A percentile compares a stretch with the other conserved stretches of the same genome.
These are phyloP conservation scores for Micractinium sp. DNA, from an alignment of 139 green algal species.

Conservation along the genomic window DNA sequence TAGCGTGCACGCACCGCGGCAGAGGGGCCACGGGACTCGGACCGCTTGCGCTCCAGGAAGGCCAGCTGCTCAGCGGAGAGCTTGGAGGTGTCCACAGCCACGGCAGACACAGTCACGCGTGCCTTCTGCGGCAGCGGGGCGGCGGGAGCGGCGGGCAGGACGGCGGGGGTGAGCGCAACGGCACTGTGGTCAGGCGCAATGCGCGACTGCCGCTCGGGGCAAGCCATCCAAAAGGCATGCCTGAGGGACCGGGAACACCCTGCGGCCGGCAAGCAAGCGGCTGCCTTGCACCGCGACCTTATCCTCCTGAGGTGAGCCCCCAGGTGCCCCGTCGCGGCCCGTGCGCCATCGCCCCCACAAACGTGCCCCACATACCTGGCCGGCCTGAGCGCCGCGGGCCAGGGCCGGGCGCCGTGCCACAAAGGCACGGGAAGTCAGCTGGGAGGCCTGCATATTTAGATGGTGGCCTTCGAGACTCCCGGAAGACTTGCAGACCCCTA, in stretches of 20 bases:
- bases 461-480: too few species aligned
- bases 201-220: not conserved
- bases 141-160: not conserved
- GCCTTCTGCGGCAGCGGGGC: conserved; percentile 1
- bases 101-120: not conserved
- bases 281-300: not conserved
- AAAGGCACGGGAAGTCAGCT: too few species aligned
- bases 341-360: not conserved
- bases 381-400: not conserved
- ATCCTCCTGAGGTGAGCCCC: not conserved
- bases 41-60: conserved; percentile 3
- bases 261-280: not conserved
- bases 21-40: not conserved
- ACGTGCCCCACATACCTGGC: not conserved
- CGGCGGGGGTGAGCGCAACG: not conserved
- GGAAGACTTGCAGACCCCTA: too few species aligned
- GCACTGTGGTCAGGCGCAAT: not conserved
- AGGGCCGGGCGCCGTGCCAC: too few species aligned
- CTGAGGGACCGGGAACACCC: not conserved
- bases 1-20: not conserved
- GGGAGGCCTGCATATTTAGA: too few species aligned
- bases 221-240: not conserved
- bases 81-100: not conserved
- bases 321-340: not conserved
- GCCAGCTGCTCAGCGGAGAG: not conserved